Base-by-base conservation (phyloP, 306 rosid species). In the Acacia acuminata region DNA sequence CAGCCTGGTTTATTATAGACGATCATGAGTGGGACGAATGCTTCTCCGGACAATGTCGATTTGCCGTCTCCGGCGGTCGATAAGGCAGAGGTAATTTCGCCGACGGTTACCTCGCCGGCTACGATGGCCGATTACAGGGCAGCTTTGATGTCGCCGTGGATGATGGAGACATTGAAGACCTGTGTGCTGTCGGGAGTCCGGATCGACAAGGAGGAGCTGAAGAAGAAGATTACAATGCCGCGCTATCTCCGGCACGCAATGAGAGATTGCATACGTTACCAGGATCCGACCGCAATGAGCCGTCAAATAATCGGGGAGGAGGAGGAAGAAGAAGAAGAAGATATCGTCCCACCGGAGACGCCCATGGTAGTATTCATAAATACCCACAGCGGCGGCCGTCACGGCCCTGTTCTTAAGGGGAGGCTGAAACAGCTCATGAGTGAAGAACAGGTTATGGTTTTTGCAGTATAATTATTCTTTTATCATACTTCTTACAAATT, bases 341-440 rank as follows among this genome's bases (percentile, higher is more conserved):
- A 53, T 16, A 76, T 55, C 7, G 73, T 45, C 7, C 27, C 90
- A 44, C 95, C 98, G 13, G 82, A 82, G 34, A 72, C 82, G 47
- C 98, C 98, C 14, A 88, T 92, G 91, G 97, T 96, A 0, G 97
- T 92, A 43, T 96, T 96, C 75, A 96, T 96, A 72, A 94, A 96
- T 36, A 51, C 93, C 4, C 82, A 61, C 55, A 96, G 98, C 85
- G 99, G 99, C 17, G 98, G 98, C 12, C 91, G 99, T 44, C 94
- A 90, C 56, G 98, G 98, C 4, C 97, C 92, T 5, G 85, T 83
- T 79, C 98, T 96, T 51, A 96, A 94, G 89, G 93, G 88, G 71
- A 80, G 98, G 71, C 91, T 96, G 38, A 94, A 90, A 85, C 88
- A 87, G 60, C 79, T 94, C 76, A 91, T 96, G 83, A 89, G 97